These are phyloP conservation scores for Auxenochlorella pyrenoidosa DNA, from an alignment of 139 green algal species.

Conservation along the genomic window DNA sequence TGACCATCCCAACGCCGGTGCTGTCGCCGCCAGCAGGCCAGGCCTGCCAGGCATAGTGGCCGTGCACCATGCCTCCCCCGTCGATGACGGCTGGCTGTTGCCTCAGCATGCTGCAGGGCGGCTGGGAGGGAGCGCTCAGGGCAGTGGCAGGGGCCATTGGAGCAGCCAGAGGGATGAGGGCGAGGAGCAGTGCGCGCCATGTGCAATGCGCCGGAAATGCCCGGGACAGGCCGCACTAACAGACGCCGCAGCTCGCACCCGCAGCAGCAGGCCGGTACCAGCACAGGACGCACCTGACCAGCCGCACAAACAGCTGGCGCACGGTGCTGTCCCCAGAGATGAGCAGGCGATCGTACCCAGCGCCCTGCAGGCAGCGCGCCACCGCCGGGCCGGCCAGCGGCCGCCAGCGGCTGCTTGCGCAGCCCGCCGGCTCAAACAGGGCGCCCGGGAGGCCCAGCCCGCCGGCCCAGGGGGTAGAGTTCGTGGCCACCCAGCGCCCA, in stretches of 20 bases:
- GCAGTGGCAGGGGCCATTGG: too few relatives aligned
- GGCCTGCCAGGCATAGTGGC: slow-evolving; percentile 1
- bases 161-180: too few relatives aligned
- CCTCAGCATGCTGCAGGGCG: neutral
- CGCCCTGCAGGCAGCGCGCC: neutral
- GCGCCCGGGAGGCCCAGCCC: neutral
- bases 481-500: neutral
- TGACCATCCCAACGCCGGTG: neutral
- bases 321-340: neutral
- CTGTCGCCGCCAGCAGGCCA: neutral
- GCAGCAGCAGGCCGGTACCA: too few relatives aligned
- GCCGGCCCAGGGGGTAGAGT: neutral
- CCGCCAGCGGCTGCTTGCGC: neutral
- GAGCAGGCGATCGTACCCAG: neutral
- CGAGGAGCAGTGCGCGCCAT: too few relatives aligned
- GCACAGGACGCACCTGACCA: neutral
- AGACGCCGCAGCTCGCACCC: too few relatives aligned
- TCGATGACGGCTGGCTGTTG: neutral
- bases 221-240: too few relatives aligned
- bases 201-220: too few relatives aligned
- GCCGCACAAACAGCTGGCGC: neutral
- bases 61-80: slow-evolving; percentile 3
- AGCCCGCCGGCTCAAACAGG: neutral
- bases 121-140: neutral
- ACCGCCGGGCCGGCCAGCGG: neutral